phyloP scores from a whole-genome alignment of 139 green algal species.

The Chloropicon primus region DNA sequence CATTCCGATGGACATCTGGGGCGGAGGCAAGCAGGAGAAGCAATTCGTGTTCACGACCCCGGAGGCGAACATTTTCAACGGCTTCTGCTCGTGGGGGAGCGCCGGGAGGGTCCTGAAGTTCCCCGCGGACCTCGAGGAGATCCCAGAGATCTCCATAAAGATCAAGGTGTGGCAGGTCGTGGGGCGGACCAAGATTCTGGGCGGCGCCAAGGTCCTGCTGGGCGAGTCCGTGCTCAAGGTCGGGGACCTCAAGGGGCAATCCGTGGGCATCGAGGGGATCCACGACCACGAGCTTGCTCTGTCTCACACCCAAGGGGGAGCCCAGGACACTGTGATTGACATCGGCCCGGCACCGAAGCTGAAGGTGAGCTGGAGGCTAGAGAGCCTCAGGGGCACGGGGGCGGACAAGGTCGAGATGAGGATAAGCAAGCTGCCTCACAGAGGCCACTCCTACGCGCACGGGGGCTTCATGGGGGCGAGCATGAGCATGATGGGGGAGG shows the following conservation, averaged over 20 bases:
- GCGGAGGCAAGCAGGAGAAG: not conserved
- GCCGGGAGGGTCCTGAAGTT: not conserved
- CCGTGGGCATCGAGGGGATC: not conserved
- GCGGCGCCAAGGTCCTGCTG: not conserved
- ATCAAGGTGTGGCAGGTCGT: not conserved
- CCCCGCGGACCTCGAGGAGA: not conserved
- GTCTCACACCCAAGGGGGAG: too few relatives aligned
- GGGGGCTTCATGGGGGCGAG: slow-evolving; percentile 29
- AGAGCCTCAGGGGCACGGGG: slow-evolving; percentile 13
- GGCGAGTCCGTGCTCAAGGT: not conserved
- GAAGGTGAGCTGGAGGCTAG: slow-evolving; percentile 24
- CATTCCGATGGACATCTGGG: not conserved
- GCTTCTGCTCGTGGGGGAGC: not conserved
- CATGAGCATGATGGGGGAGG: slow-evolving; percentile 17
- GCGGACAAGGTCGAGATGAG: not conserved
- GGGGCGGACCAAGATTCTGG: not conserved
- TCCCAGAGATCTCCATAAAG: not conserved
- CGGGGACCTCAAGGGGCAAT: not conserved
- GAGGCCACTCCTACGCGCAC: slow-evolving; percentile 26
- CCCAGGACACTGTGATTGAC: too few relatives aligned
- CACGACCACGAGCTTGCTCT: not conserved
- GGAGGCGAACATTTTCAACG: not conserved
- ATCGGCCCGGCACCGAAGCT: too few relatives aligned
- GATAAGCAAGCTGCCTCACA: not conserved
- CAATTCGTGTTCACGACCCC: not conserved